Base-by-base conservation (phyloP, 305 asterid species). In the Rubia peregrina region DNA sequence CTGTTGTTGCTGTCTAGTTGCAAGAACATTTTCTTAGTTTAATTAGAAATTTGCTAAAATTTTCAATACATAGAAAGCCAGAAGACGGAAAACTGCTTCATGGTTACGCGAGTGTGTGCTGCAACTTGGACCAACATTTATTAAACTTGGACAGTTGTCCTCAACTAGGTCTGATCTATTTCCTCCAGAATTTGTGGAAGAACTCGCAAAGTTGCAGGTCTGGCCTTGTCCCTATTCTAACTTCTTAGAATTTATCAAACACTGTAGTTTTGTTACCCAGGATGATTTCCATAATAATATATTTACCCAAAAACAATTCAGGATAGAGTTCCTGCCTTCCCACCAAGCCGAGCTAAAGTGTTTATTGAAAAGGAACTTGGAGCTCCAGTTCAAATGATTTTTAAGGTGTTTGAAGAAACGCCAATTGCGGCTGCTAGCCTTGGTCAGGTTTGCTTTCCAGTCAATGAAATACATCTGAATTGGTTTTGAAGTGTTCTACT, bases 341-440 rank as follows among this genome's bases (percentile, higher is more conserved):
- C 97, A 63, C 87, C 96, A 1, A 69, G 83, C 74, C 89, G 77
- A 81, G 88, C 98, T 59, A 93, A 80, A 79, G 78, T 61, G 69
- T 86, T 90, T 49, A 82, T 93, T 48, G 91, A 93, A 63, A 90
- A 74, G 83, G 98, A 93, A 83, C 74, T 93, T 79, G 97, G 96
- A 69, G 89, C 92, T 71, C 92, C 96, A 13, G 73, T 90, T 44
- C 68, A 83, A 70, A 67, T 87, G 67, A 63, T 93, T 69, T 93
- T 72, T 77, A 93, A 72, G 88, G 92, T 81, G 82, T 93, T 93
- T 72, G 98, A 93, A 85, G 98, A 93, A 73, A 77, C 75, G 41
- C 98, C 98, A 16, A 89, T 93, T 80, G 97, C 98, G 65, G 97
- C 98, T 77, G 98, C 98, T 84, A 93, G 98, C 79, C 98, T 93